Evolutionary conservation across 2,329 filamentous ascomycete species (phyloP), one percentile per base, ranked within the genome.

Genomic region (Pleoardoris graminearum): DNA sequence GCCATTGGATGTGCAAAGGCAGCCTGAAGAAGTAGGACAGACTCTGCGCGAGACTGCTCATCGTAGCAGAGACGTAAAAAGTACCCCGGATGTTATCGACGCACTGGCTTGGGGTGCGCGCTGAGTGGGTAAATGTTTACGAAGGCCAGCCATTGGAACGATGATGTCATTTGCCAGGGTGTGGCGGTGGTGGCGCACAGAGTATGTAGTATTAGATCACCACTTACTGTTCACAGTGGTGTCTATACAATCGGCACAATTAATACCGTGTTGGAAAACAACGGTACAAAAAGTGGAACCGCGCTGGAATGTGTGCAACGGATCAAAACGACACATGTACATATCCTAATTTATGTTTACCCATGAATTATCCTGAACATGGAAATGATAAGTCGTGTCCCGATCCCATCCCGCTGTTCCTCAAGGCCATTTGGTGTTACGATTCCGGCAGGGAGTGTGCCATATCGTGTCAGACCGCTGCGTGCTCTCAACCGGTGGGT

Each of bases 11-110:
- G 53, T 61, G 56, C 38, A 65, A 68, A 2, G 72, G 72, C 11
- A 74, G 65, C 29, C 69, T 63, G 56, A 74, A 70, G 55, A 73
- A 73, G 59, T 71, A 71, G 32, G 58, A 57, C 33, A 73, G 54
- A 30, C 62, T 64, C 33, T 69, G 63, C 46, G 65, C 56, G 50
- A 63, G 68, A 39, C 61, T 63, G 47, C 60, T 66, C 70, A 73
- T 71, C 8, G 43, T 69, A 43, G 36, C 14, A 30, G 33, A 32
- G 27, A 22, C 16, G 12, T 32, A 17, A 19, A 27, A 14, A 14
- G 23, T 27, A 22, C 25, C n/a, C 16, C 16, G 10, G 35, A 21
- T 36, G 35, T 47, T 41, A 35, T 50, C 6, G 35, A 36, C 10
- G 30, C 41, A 48, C 46, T 33, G 41, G 27, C 17, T 29, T 42